Evolutionary conservation across 371 early-diverging fungal genomes (phyloP).

Genomic region (Apophysomyces variabilis): DNA sequence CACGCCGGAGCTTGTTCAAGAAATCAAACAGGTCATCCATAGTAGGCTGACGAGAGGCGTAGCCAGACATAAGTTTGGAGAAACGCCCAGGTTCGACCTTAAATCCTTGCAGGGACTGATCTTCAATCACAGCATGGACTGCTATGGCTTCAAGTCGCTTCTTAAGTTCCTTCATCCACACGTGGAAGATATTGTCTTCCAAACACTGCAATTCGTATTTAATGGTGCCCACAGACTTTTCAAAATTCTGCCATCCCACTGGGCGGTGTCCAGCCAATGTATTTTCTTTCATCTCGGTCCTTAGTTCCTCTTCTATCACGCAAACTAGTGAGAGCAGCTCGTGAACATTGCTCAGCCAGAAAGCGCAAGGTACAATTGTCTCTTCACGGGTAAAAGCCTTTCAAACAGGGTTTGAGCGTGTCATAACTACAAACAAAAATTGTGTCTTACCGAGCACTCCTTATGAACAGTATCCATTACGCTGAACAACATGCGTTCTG

Average conservation of each 20-base stretch:
- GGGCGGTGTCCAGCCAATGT: slow-evolving; percentile 29
- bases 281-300: slow-evolving; percentile 32
- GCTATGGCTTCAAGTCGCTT: slow-evolving; percentile 90
- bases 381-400: slow-evolving; percentile 58
- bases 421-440: neutral
- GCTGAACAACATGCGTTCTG: slow-evolving; percentile 80
- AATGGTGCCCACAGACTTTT: slow-evolving; percentile 61
- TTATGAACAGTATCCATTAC: slow-evolving; percentile 86
- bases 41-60: slow-evolving; percentile 74
- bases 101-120: slow-evolving; percentile 90
- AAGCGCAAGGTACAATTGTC: slow-evolving; percentile 68
- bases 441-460: slow-evolving; percentile 58
- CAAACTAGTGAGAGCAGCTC: slow-evolving; percentile 79
- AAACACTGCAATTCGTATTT: slow-evolving; percentile 72
- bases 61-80: slow-evolving; percentile 68
- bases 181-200: slow-evolving; percentile 73
- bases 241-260: slow-evolving; percentile 47
- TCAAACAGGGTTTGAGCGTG: neutral
- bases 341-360: slow-evolving; percentile 95
- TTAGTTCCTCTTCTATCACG: slow-evolving; percentile 41
- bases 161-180: slow-evolving; percentile 94
- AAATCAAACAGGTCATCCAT: slow-evolving; percentile 93
- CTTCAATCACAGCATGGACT: slow-evolving; percentile 93
- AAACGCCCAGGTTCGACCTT: slow-evolving; percentile 88
- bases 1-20: slow-evolving; percentile 88